These are phyloP conservation scores for Ramichloridium luteum DNA, from an alignment of 2,329 filamentous ascomycete species.

Conservation along the genomic window DNA sequence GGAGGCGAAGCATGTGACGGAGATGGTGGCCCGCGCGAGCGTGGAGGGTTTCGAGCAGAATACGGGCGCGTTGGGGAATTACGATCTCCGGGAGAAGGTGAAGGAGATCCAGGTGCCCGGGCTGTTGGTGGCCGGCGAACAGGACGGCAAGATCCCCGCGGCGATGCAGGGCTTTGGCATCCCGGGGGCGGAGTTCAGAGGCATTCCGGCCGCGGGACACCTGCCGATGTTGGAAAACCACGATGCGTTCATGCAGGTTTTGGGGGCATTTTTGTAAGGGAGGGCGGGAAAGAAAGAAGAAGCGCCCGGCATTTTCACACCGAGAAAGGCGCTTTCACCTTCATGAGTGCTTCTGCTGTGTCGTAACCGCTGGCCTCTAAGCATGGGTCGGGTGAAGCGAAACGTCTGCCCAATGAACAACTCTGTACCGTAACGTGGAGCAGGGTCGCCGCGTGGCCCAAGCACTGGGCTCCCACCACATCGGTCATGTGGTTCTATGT, in stretches of 20 bases:
- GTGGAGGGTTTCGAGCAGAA: slow-evolving; percentile 56
- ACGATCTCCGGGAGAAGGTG: slow-evolving; percentile 52
- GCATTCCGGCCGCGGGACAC: slow-evolving; percentile 62
- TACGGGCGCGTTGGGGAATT: slow-evolving; percentile 59
- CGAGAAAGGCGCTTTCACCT: too few relatives aligned
- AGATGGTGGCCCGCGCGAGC: slow-evolving; percentile 58
- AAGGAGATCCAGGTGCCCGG: slow-evolving; percentile 44
- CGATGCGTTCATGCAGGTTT: slow-evolving; percentile 51
- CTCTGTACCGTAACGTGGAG: too few relatives aligned
- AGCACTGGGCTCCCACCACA: too few relatives aligned
- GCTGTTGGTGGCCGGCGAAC: slow-evolving; percentile 58
- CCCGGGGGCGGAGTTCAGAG: slow-evolving; percentile 45
- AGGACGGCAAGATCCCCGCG: slow-evolving; percentile 62
- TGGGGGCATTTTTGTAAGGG: slow-evolving; percentile 44
- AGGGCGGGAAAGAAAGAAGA: too few relatives aligned
- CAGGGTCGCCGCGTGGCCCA: too few relatives aligned
- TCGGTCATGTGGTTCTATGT: too few relatives aligned
- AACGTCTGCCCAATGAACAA: too few relatives aligned
- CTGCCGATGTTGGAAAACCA: slow-evolving; percentile 74
- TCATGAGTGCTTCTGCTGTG: too few relatives aligned
- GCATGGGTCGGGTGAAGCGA: too few relatives aligned
- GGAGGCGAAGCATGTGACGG: slow-evolving; percentile 47
- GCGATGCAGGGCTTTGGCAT: slow-evolving; percentile 59
- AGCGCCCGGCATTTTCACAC: too few relatives aligned
- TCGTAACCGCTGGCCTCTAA: too few relatives aligned